These are phyloP conservation scores for Amaranthus cruentus DNA, from an alignment of 148 eudicot species.

Conservation along the genomic window DNA sequence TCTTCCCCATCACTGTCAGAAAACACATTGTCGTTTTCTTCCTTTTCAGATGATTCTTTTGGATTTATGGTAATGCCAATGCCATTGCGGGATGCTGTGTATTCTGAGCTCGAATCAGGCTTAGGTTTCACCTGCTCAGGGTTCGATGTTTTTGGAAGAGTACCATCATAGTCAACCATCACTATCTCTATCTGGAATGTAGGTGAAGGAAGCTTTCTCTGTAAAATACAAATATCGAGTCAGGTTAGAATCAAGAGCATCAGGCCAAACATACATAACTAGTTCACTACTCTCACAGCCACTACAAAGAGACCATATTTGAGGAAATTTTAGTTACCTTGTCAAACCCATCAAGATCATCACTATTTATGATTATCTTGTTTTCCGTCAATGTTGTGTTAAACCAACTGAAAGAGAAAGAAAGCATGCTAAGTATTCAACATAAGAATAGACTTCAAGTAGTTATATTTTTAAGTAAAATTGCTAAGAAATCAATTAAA, in stretches of 20 bases:
- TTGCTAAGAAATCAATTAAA: neutral
- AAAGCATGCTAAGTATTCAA: neutral
- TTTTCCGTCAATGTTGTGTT: conserved; percentile 86
- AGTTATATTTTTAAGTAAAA: neutral
- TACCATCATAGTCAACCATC: conserved; percentile 73
- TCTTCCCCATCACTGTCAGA: conserved; percentile 82
- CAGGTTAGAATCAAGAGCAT: neutral
- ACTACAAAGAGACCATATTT: neutral
- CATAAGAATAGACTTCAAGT: neutral
- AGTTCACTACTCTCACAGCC: neutral
- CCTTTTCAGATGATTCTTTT: conserved; percentile 32
- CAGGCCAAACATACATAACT: conserved; percentile 4
- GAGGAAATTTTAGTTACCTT: conserved; percentile 38
- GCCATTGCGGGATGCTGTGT: conserved; percentile 28
- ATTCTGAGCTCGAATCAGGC: conserved; percentile 31
- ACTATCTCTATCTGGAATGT: conserved; percentile 82
- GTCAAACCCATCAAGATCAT: conserved; percentile 80
- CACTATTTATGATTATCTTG: conserved; percentile 40
- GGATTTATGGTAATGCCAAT: conserved; percentile 26
- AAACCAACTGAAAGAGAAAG: conserved; percentile 66
- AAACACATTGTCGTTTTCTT: conserved; percentile 71
- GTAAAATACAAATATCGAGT: conserved; percentile 15
- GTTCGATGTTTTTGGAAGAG: conserved; percentile 35
- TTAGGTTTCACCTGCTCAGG: conserved; percentile 18
- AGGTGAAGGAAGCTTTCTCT: conserved; percentile 85